Percentiles rank a stretch among this genome's conserved stretches.
These are phyloP conservation scores for Pulveroboletus frians DNA, from an alignment of 768 basidiomycete genomes.

Conservation along the genomic window DNA sequence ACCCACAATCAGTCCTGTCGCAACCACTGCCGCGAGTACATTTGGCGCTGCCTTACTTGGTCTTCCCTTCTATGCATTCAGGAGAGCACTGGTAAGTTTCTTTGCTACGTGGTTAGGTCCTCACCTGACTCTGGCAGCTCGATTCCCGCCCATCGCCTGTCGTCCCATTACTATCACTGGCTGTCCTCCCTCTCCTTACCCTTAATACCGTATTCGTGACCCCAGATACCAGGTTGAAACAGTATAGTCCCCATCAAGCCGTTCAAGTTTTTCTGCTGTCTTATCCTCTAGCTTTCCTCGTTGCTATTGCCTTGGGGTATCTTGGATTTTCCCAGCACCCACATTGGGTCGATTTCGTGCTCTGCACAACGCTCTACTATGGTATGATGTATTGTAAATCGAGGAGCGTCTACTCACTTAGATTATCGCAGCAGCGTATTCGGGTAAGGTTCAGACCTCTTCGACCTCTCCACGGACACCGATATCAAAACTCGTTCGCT, in stretches of 20 bases:
- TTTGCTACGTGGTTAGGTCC: background rate
- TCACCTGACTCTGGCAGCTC: constrained; percentile 35
- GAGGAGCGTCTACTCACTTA: constrained; percentile 6
- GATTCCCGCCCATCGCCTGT: constrained; percentile 46
- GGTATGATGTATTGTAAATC: constrained; percentile 39
- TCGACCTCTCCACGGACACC: constrained; percentile 45
- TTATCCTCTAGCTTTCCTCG: constrained; percentile 46
- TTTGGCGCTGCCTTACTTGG: constrained; percentile 61
- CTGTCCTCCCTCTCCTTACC: constrained; percentile 57
- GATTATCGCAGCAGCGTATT: constrained; percentile 44
- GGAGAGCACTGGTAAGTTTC: constrained; percentile 49
- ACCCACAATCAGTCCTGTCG: constrained; percentile 52
- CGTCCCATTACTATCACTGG: constrained; percentile 53
- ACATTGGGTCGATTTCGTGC: constrained; percentile 52
- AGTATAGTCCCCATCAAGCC: constrained; percentile 45
- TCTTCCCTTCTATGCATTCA: constrained; percentile 60
- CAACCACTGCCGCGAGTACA: constrained; percentile 51
- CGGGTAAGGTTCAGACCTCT: constrained; percentile 40
- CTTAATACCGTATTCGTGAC: constrained; percentile 57
- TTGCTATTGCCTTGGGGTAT: constrained; percentile 50
- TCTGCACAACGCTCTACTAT: constrained; percentile 56
- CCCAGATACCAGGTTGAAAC: constrained; percentile 45
- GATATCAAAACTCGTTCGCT: constrained; percentile 49
- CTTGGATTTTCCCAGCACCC: constrained; percentile 62
- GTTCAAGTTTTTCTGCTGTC: constrained; percentile 56